Evolutionary conservation across 2,329 filamentous ascomycete genomes (phyloP), one percentile per base, ranked within the genome.

Genomic region (Sporothrix dimorphospora): DNA sequence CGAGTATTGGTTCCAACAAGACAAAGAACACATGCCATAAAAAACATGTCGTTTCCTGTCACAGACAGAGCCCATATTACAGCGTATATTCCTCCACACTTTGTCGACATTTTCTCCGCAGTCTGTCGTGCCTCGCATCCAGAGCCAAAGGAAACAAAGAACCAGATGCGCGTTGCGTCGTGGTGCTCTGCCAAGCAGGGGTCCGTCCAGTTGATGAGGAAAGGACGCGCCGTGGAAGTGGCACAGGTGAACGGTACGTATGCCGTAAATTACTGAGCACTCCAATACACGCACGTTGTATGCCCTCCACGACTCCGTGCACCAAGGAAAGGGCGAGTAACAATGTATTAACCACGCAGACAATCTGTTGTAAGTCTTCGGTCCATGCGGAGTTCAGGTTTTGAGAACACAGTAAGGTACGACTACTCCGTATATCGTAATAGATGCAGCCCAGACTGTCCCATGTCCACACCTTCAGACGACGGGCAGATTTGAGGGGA

Each of bases 381-480:
- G 21, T 59, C 21, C 27, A 59, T 12, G 27, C 55, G 30, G 27
- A 34, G 24, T 19, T 57, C n/a, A n/a, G 11, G 55, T 59, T 30
- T 21, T 40, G 19, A 40, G 38, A n/a, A 45, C 38, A 65, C 40
- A 45, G 16, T 3, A 57, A 57, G 38, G 27, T 24, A 24, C 12
- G 34, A 12, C 38, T 65, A 30, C 24, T 30, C 24, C 38, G 12
- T 45, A 11, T 45, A 42, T 65, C 21, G 34, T 66, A n/a, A 47
- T 66, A 47, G 63, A 49, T 66, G 63, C 40, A 66, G 45, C 63
- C 45, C 63, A 34, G 24, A 34, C 42, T 24, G n/a, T 42, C 27
- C n/a, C 12, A 49, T 19, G 38, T 9, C 24, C 16, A n/a, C 53
- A 45, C 9, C 40, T 47, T 34, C 53, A 61, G 53, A 49, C 53